Base-by-base conservation (phyloP, 352 stramenopile genomes). In the Albugo laibachii region DNA sequence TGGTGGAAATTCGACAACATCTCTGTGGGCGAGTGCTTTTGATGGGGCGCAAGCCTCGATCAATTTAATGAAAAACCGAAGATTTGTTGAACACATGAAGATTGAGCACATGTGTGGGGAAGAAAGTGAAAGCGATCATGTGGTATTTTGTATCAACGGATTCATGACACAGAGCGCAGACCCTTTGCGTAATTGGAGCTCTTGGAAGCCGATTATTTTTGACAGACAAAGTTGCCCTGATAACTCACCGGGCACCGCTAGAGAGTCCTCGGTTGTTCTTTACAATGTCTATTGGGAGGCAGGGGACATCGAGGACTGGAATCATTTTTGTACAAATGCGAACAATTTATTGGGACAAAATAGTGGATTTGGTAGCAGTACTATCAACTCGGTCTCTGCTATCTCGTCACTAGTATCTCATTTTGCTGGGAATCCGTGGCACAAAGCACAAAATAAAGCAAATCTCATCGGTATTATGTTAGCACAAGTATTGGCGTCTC, bases 101-200 rank as follows among this genome's bases (percentile, higher is more conserved):
- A 58, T 91, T 21, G 59, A 76, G 49, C 58, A 80, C 36, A 35
- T 84, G 35, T 72, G 66, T 40, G 77, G 77, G n/a, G 65, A 86
- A 46, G 62, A 74, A 45, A 50, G 59, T 21, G 62, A 49, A 13
- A 66, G 62, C 38, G 63, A 65, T 19, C 72, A 82, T 49, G 61
- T 87, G 15, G 45, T 86, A 50, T 60, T 91, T 38, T 85, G 74
- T 47, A 69, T 91, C 54, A 91, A 86, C 46, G 77, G 77, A 14
- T 91, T 91, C 53, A 91, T 91, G 77, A 87, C 77, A 20, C 72
- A 87, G 31, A 65, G 69, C 43, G 59, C 67, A 16, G 74, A 85
- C 46, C 72, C 74, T 34, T 61, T 49, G 15, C 53, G 41, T 39
- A 86, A 86, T 48, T 91, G 77, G 77, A 52, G 52, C 10, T 55